Base-by-base conservation (phyloP, 169 alveolate genomes). In the Cryptosporidium viatorum region DNA sequence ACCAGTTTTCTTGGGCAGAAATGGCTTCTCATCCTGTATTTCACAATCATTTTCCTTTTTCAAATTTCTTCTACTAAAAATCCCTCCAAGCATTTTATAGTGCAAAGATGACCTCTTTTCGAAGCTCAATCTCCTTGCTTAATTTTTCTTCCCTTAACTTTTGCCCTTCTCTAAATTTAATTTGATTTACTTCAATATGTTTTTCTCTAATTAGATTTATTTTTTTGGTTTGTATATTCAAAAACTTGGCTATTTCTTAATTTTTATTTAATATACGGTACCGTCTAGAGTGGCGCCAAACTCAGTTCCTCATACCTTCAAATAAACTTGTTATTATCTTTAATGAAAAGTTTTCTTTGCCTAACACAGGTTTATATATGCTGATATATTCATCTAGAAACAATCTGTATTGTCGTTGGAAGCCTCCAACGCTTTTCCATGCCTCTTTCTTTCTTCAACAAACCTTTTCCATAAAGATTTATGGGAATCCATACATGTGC, bases 281-380 rank as follows among this genome's bases (percentile, higher is more conserved):
- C 71, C 71, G 71, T 37, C 71, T 35, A 33, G 12, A 7, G 43
- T 65, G 71, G 52, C 71, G 71, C 71, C 71, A 65, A 65, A 6
- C 71, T n/a, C 1, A 1, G 50, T 35, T 65, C 71, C 71, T 65
- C 67, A 55, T 55, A 55, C 37, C 23, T 21, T n/a, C 12, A 3
- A 23, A 55, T 9, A n/a, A 21, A 55, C 12, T 55, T 10, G 7
- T 10, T 55, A 16, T 9, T 21, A 0, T 35, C 51, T 35, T 37
- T 7, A 18, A 65, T 14, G 12, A 31, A 29, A 21, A 26, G 48
- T 8, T 26, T 65, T 29, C 8, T 39, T 14, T 10, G 12, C 71
- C 29, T 16, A 2, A 33, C 50, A 26, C 14, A n/a, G 12, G 9
- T 8, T 65, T 10, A 21, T 3, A 9, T 9, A 8, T 0, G 6